phyloP scores from a whole-genome alignment of 768 basidiomycete species.

The Suillus brevipes region DNA sequence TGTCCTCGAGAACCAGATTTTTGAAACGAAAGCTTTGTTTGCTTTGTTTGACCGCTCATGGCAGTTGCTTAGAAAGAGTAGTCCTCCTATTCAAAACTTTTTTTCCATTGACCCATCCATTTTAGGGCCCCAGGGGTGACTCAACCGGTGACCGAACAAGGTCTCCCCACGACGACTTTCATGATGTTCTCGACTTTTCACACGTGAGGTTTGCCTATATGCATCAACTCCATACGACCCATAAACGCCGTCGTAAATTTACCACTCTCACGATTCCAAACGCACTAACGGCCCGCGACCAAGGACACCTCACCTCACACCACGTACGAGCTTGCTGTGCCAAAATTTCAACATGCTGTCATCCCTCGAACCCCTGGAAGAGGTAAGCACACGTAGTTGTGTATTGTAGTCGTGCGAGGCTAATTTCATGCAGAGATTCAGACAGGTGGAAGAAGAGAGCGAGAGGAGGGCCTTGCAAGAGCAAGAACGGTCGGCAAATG shows the following conservation, averaged over 20 bases:
- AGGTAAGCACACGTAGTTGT: slow-evolving; percentile 21
- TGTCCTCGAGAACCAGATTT: background rate
- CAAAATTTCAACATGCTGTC: slow-evolving; percentile 18
- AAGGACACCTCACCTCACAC: background rate
- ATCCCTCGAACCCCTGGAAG: slow-evolving; percentile 30
- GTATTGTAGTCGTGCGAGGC: background rate
- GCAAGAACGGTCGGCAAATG: slow-evolving; percentile 16
- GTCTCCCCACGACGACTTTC: background rate
- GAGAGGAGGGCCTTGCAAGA: slow-evolving; percentile 48
- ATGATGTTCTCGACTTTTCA: background rate
- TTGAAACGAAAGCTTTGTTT: slow-evolving; percentile 9
- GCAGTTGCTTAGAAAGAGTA: background rate
- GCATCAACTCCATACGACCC: background rate
- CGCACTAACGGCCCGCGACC: background rate
- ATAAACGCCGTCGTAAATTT: slow-evolving; percentile 1
- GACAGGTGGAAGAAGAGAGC: slow-evolving; percentile 56
- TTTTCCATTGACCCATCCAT: background rate
- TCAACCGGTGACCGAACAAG: background rate
- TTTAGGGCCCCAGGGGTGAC: background rate
- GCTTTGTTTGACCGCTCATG: slow-evolving; percentile 10
- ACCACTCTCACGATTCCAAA: background rate
- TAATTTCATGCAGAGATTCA: slow-evolving; percentile 49
- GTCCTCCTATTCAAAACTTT: slow-evolving; percentile 1
- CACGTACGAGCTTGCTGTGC: background rate
- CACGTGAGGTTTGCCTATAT: background rate